Evolutionary conservation across 371 early-diverging fungal species (phyloP), one percentile per base, ranked within the genome.

Genomic region (Dichotomocladium elegans): DNA sequence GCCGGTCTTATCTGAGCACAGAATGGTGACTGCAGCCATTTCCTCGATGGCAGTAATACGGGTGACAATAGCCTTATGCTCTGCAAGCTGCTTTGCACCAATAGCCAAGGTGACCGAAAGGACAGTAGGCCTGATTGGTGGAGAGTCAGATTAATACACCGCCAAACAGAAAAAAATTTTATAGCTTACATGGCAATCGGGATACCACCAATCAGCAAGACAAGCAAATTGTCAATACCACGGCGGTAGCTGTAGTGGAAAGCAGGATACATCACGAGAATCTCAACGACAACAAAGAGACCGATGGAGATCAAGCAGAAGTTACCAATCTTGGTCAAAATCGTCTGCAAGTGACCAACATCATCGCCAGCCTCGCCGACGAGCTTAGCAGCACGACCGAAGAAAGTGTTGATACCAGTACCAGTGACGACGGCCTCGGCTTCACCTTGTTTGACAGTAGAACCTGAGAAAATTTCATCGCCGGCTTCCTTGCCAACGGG

Each of bases 1-100:
- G 50, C 95, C 95, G 14, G 95, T 95, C 81, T 95, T 95, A 78
- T 94, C 95, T 22, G 90, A 86, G 79, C 93, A 93, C 57, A 95
- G 89, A 45, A 92, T 88, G 52, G 84, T 83, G 40, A 90, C 90
- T 58, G 90, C 90, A 31, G 93, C 94, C 58, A 95, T 80, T 49
- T 90, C 91, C 70, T 95, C 95, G 47, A 93, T 89, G 27, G 85
- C 84, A 46, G 86, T 80, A 59, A 94, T 80, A 43, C 83, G 82
- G 26, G 91, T 81, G 28, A 93, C 92, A 56, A 95, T 91, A 12
- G 92, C 93, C 66, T 90, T 88, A 77, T 93, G 85, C 59, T 81
- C 81, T 41, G 94, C 93, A 74, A 95, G 86, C 77, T 88, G 85
- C 68, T 89, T 85, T 60, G 93, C 89, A 58, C 92, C 93, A 41